Conservation (phyloP, 1,284 basidiomycete genomes). For the Pseudozyma thailandica region DNA sequence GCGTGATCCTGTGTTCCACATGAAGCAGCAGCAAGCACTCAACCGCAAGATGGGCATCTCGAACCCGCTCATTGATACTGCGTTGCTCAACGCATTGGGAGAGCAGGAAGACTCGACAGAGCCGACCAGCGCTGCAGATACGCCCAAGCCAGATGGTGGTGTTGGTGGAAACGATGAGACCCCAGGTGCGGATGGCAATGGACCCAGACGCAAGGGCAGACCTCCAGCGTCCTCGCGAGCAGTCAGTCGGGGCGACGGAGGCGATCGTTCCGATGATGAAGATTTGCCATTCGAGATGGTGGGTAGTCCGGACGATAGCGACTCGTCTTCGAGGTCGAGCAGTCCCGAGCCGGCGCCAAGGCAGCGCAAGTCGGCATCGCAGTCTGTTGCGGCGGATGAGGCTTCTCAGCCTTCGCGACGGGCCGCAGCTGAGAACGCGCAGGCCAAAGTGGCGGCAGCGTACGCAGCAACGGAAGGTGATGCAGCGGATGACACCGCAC, state of each 20-base stretch:
- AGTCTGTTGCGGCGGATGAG: constrained; percentile 75
- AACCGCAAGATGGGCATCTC: constrained; percentile 44
- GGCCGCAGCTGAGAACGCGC: constrained; percentile 32
- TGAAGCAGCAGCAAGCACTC: constrained; percentile 48
- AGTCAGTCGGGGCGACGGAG: constrained; percentile 19
- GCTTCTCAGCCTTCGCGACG: constrained; percentile 66
- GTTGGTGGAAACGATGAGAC: constrained; percentile 15
- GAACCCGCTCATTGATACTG: constrained; percentile 42
- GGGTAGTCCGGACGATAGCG: constrained; percentile 58
- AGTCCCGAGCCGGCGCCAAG: constrained; percentile 39
- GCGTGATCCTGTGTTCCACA: constrained; percentile 57
- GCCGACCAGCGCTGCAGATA: constrained; percentile 50
- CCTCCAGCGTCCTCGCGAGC: constrained; percentile 22
- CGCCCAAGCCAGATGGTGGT: constrained; percentile 33
- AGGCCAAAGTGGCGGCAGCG: constrained; percentile 23
- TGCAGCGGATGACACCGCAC: constrained; percentile 63
- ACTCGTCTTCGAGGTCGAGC: constrained; percentile 44
- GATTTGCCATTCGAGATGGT: constrained; percentile 63
- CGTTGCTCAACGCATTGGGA: constrained; percentile 39
- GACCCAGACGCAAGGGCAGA: constrained; percentile 20
- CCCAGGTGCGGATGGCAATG: constrained; percentile 11
- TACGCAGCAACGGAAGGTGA: constrained; percentile 24
- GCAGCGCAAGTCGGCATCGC: constrained; percentile 38
- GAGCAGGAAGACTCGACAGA: constrained; percentile 41
- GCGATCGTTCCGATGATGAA: constrained; percentile 34